Conservation (phyloP, 2,329 filamentous ascomycete genomes). For the Fusarium graminum region DNA sequence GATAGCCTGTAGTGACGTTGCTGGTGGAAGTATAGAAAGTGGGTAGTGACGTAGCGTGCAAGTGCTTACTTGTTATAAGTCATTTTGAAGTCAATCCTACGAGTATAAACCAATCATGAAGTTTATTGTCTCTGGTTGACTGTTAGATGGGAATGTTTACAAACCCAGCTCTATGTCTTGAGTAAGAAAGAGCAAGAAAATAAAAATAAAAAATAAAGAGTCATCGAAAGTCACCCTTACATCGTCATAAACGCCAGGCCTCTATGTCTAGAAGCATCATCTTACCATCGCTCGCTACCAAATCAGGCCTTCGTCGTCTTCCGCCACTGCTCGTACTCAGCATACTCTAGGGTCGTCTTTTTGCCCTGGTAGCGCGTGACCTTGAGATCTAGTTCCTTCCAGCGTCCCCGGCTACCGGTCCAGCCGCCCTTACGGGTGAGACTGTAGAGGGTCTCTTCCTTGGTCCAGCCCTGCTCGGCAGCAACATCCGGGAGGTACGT, state of each 20-base stretch:
- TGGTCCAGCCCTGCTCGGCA: constrained; percentile 92
- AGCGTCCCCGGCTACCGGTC: constrained; percentile 82
- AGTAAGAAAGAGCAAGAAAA: constrained; percentile 29
- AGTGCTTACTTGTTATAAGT: constrained; percentile 2
- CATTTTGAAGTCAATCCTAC: constrained; percentile 25
- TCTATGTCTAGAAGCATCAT: constrained; percentile 48
- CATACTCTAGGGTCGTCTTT: constrained; percentile 77
- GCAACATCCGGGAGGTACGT: constrained; percentile 96
- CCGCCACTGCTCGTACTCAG: constrained; percentile 83
- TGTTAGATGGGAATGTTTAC: constrained; percentile 27
- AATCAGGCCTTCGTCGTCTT: constrained; percentile 69
- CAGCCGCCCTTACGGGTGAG: constrained; percentile 96
- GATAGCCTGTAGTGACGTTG: neutral
- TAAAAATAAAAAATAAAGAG: constrained; percentile 20
- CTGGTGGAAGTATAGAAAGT: neutral
- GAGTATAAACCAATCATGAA: constrained; percentile 29
- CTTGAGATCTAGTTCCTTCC: constrained; percentile 83
- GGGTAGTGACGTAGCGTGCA: neutral
- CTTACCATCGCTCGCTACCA: constrained; percentile 36
- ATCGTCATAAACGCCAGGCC: constrained; percentile 45
- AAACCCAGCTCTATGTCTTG: constrained; percentile 39
- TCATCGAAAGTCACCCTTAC: constrained; percentile 19
- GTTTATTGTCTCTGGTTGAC: constrained; percentile 34
- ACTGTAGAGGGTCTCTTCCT: constrained; percentile 90
- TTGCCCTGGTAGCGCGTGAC: constrained; percentile 89